Evolutionary conservation across 2,329 filamentous ascomycete genomes (phyloP).

Genomic region (Sporothrix luriei): DNA sequence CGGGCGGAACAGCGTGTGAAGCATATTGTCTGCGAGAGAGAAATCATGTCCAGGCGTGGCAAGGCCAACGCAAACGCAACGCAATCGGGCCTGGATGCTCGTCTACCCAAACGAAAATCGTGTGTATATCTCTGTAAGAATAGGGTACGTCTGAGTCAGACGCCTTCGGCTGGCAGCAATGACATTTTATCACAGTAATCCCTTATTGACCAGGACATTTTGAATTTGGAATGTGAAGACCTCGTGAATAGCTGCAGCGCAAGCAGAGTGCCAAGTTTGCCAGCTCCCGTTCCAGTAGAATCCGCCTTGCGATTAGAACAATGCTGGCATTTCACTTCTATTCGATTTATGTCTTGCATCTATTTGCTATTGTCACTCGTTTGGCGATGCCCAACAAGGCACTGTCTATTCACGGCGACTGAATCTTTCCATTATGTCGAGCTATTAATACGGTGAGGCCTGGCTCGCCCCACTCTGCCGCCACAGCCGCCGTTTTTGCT

Average conservation of each 20-base stretch:
- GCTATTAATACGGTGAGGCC: neutral
- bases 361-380: too few relatives aligned
- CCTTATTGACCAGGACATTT: too few relatives aligned
- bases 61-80: too few relatives aligned
- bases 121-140: slow-evolving; percentile 18
- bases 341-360: too few relatives aligned
- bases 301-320: too few relatives aligned
- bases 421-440: too few relatives aligned
- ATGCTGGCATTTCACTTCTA: too few relatives aligned
- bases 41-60: too few relatives aligned
- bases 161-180: neutral
- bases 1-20: neutral
- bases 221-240: neutral
- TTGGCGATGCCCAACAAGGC: too few relatives aligned
- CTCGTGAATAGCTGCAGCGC: neutral
- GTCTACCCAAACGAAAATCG: neutral
- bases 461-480: neutral
- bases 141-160: neutral
- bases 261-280: too few relatives aligned
- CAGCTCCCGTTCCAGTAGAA: too few relatives aligned
- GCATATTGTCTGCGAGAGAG: neutral
- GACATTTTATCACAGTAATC: neutral
- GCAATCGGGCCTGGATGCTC: neutral
- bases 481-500: neutral
- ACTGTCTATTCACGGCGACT: too few relatives aligned